These are phyloP conservation scores for Auxenochlorella protothecoides DNA, from an alignment of 139 green algal genomes.

Conservation along the genomic window DNA sequence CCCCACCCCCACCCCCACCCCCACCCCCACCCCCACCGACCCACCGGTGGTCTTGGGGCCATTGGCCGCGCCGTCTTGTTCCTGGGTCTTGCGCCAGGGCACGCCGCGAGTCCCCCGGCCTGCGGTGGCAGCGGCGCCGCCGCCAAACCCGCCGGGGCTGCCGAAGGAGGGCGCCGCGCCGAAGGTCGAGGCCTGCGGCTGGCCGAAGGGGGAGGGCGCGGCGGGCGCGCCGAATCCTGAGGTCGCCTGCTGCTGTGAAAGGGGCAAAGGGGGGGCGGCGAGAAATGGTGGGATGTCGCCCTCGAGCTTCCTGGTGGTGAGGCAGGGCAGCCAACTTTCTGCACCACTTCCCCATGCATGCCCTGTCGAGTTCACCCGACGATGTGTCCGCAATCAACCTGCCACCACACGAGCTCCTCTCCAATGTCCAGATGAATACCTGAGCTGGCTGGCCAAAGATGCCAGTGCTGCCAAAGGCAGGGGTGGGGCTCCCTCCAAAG, in stretches of 20 bases:
- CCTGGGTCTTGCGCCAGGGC: slow-evolving; percentile 48
- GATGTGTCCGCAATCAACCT: no score
- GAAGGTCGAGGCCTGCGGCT: neutral
- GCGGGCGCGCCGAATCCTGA: slow-evolving; percentile 13
- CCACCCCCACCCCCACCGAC: neutral
- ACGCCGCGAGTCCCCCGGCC: slow-evolving; percentile 37
- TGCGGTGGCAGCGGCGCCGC: neutral
- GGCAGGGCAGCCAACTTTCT: no score
- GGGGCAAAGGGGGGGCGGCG: neutral
- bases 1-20: neutral
- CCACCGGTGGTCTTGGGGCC: slow-evolving; percentile 6
- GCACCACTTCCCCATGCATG: no score
- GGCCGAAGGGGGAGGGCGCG: slow-evolving; percentile 1
- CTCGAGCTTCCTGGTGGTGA: no score
- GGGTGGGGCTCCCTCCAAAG: no score
- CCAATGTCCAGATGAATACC: no score
- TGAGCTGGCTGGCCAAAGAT: no score
- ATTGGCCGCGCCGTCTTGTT: slow-evolving; percentile 36
- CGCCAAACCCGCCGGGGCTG: slow-evolving; percentile 6
- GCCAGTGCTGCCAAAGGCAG: no score
- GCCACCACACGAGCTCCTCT: no score
- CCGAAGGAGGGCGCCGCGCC: neutral
- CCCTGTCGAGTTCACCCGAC: no score
- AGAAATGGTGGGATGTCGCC: neutral
- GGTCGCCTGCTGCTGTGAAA: slow-evolving; percentile 1